A percentile compares a stretch with the other conserved stretches of the same genome.
phyloP scores from a whole-genome alignment of 2,329 filamentous ascomycete species.

The Colletotrichum trifolii region DNA sequence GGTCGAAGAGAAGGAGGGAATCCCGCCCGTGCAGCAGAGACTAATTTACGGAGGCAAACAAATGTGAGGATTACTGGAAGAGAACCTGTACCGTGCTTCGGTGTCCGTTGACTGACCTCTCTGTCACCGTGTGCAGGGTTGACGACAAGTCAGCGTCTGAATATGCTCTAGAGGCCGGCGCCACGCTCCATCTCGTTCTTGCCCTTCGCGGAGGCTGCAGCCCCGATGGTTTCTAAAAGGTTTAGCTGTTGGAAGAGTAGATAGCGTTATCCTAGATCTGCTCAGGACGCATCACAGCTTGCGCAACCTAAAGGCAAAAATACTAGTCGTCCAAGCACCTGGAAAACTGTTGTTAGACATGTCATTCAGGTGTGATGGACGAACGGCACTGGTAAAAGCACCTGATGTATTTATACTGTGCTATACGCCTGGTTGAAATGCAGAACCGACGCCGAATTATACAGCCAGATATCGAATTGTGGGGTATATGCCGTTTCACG shows the following conservation, averaged over 20 bases:
- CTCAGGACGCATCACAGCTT: no score
- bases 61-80: slow-evolving; percentile 69
- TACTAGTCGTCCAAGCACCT: no score
- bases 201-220: slow-evolving; percentile 82
- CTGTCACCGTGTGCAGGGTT: slow-evolving; percentile 66
- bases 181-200: slow-evolving; percentile 94
- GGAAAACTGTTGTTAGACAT: no score
- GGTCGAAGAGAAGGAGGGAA: slow-evolving; percentile 98
- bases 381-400: no score
- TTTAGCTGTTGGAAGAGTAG: neutral
- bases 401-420: no score
- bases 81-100: no score
- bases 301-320: no score
- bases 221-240: neutral
- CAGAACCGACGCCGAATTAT: no score
- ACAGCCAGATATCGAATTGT: no score
- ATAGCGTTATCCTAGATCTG: neutral
- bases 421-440: no score
- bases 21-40: slow-evolving; percentile 95
- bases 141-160: slow-evolving; percentile 95
- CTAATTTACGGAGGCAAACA: slow-evolving; percentile 98
- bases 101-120: neutral
- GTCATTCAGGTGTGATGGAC: no score
- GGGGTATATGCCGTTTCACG: no score
- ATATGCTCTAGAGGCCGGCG: slow-evolving; percentile 90